Conservation (phyloP, 2,329 filamentous ascomycete genomes). For the Calycina herbarum region DNA sequence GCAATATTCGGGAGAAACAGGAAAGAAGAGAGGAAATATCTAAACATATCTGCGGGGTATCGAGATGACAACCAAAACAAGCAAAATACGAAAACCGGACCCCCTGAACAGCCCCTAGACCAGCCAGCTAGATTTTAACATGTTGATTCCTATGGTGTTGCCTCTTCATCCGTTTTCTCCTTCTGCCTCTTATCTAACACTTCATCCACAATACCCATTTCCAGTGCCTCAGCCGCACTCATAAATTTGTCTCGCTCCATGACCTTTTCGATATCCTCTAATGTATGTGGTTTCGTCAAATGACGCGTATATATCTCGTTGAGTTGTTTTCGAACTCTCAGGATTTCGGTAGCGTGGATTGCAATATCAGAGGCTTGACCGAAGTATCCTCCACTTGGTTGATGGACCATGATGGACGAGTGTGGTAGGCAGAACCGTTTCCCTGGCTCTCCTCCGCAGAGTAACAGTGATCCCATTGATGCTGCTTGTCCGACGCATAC, state of each 20-base stretch:
- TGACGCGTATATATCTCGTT: constrained; percentile 89
- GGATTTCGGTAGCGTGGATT: constrained; percentile 96
- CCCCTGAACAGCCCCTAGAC: background rate
- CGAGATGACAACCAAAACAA: background rate
- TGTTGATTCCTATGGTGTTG: constrained; percentile 1
- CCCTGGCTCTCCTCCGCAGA: constrained; percentile 81
- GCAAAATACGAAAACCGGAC: background rate
- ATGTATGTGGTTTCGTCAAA: constrained; percentile 75
- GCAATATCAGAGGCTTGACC: constrained; percentile 78
- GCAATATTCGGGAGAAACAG: background rate
- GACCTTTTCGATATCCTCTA: constrained; percentile 85
- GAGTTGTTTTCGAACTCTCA: constrained; percentile 78
- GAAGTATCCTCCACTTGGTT: constrained; percentile 75
- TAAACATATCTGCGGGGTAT: background rate
- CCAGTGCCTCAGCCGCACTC: constrained; percentile 82
- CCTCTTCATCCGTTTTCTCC: constrained; percentile 14
- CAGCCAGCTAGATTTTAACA: background rate
- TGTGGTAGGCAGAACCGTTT: constrained; percentile 91
- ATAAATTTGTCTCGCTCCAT: constrained; percentile 98
- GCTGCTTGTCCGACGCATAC: constrained; percentile 94
- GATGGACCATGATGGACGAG: constrained; percentile 94
- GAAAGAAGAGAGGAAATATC: background rate
- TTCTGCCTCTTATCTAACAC: constrained; percentile 66
- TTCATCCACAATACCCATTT: constrained; percentile 89
- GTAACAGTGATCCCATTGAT: constrained; percentile 87